Conservation (phyloP, 169 alveolate species). For the Theileria annulata region DNA sequence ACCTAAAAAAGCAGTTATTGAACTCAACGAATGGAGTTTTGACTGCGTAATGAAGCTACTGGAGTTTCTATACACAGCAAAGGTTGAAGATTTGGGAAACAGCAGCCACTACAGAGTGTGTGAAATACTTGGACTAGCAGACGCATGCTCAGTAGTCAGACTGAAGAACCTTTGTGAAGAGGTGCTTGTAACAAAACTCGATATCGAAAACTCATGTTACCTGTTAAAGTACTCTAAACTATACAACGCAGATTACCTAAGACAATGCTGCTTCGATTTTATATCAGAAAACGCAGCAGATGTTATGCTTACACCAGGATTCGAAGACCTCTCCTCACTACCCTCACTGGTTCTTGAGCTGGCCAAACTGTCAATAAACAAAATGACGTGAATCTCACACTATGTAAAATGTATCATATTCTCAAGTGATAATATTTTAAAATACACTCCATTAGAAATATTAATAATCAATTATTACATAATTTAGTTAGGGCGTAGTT, state of each 20-base stretch:
- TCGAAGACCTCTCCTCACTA: conserved; percentile 68
- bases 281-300: conserved; percentile 66
- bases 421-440: background rate
- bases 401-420: background rate
- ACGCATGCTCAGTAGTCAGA: conserved; percentile 43
- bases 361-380: conserved; percentile 66
- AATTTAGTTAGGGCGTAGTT: background rate
- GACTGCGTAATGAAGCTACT: conserved; percentile 65
- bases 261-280: conserved; percentile 63
- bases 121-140: conserved; percentile 69
- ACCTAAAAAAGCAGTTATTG: conserved; percentile 30
- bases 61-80: conserved; percentile 60
- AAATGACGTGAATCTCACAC: conserved; percentile 7
- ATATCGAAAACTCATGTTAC: conserved; percentile 67
- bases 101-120: conserved; percentile 62
- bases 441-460: background rate
- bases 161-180: conserved; percentile 68
- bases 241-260: conserved; percentile 65
- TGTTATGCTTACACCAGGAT: conserved; percentile 68
- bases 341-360: conserved; percentile 69
- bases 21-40: conserved; percentile 61
- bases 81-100: conserved; percentile 55
- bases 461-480: background rate
- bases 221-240: conserved; percentile 66
- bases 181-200: conserved; percentile 53